Percentiles rank a stretch among this genome's conserved stretches.
These are phyloP conservation scores for Hygrocybe punicea DNA, from an alignment of 768 basidiomycete species.

Conservation along the genomic window DNA sequence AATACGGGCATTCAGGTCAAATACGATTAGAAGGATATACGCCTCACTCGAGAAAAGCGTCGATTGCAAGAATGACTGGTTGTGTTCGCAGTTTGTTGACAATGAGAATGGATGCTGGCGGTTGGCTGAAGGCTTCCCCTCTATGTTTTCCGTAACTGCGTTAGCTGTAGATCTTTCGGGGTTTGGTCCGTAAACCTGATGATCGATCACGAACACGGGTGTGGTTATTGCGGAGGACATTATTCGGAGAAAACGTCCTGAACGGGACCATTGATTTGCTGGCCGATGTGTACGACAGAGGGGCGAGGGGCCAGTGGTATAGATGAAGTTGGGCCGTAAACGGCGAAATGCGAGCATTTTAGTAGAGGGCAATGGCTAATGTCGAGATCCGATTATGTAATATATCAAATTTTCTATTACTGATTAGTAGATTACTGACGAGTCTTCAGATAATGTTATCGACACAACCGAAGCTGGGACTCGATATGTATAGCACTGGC, in stretches of 20 bases:
- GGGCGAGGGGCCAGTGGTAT: too few relatives aligned
- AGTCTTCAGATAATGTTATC: too few relatives aligned
- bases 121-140: slow-evolving; percentile 31
- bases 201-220: not conserved
- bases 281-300: not conserved
- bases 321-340: too few relatives aligned
- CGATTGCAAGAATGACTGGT: slow-evolving; percentile 72
- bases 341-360: too few relatives aligned
- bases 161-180: not conserved
- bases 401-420: too few relatives aligned
- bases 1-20: not conserved
- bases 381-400: too few relatives aligned
- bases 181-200: not conserved
- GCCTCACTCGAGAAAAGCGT: slow-evolving; percentile 65
- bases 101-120: slow-evolving; percentile 65
- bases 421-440: too few relatives aligned
- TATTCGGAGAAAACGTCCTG: not conserved
- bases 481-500: not conserved
- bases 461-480: not conserved
- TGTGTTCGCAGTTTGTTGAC: slow-evolving; percentile 80
- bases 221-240: not conserved
- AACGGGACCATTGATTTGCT: not conserved
- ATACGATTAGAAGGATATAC: not conserved
- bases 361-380: too few relatives aligned
- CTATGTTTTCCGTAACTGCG: slow-evolving; percentile 33